Conservation (phyloP, 2,329 filamentous ascomycete species). For the Waltergamsia citrina region DNA sequence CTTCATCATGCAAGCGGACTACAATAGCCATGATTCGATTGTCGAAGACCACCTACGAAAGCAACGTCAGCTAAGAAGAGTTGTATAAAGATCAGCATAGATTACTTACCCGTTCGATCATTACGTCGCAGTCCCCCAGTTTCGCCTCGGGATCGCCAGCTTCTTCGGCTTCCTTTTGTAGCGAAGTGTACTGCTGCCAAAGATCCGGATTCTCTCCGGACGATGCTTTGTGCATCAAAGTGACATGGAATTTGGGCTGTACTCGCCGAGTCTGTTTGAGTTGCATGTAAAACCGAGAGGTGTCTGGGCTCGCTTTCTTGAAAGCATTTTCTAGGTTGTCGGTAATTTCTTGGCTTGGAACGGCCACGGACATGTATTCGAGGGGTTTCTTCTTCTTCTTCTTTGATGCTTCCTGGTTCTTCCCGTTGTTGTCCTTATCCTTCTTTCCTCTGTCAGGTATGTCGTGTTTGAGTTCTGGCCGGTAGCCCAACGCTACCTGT, state of each 20-base stretch:
- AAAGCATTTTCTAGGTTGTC: conserved; percentile 64
- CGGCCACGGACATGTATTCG: conserved; percentile 47
- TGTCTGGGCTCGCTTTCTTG: conserved; percentile 34
- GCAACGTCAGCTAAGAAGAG: conserved; percentile 1
- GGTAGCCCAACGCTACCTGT: conserved; percentile 64
- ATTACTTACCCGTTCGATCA: conserved; percentile 50
- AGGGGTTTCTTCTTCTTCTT: conserved; percentile 35
- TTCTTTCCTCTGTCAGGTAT: conserved; percentile 49
- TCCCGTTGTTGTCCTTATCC: conserved; percentile 17
- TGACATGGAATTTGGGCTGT: conserved; percentile 86
- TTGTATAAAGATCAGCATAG: neutral
- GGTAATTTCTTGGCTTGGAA: conserved; percentile 31
- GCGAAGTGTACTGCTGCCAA: conserved; percentile 64
- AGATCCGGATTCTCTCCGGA: conserved; percentile 52
- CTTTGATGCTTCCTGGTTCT: conserved; percentile 14
- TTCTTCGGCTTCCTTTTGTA: conserved; percentile 39
- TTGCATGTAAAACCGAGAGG: conserved; percentile 56
- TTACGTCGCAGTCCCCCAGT: conserved; percentile 55
- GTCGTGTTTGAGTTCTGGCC: conserved; percentile 65
- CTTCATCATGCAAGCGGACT: conserved; percentile 56
- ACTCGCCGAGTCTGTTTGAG: conserved; percentile 66
- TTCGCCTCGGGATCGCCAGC: conserved; percentile 15
- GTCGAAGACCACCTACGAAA: conserved; percentile 64
- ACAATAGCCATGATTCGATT: conserved; percentile 85
- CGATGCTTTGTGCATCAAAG: conserved; percentile 72